A percentile compares a stretch with the other conserved stretches of the same genome.
These are phyloP conservation scores for Pichia cephalocereana DNA, from an alignment of 805 yeast genomes.

Conservation along the genomic window DNA sequence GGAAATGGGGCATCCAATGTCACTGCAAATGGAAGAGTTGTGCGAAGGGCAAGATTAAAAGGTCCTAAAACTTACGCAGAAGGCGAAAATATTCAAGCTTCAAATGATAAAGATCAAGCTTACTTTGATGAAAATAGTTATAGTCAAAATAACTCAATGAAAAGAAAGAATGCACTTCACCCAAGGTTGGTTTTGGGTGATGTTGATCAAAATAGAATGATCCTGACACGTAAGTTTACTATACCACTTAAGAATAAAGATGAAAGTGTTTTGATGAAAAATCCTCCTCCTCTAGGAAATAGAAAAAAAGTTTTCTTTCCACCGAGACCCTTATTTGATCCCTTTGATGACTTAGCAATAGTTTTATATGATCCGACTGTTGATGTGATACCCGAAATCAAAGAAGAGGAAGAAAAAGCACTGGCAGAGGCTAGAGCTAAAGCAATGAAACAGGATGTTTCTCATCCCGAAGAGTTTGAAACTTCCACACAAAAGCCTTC, in stretches of 20 bases:
- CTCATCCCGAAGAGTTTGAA: slow-evolving; percentile 2
- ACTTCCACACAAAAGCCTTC: slow-evolving; percentile 6
- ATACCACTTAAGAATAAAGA: slow-evolving; percentile 44
- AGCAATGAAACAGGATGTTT: slow-evolving; percentile 5
- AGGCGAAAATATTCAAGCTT: slow-evolving; percentile 24
- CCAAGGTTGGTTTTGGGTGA: slow-evolving; percentile 42
- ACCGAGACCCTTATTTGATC: slow-evolving; percentile 95
- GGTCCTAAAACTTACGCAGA: slow-evolving; percentile 35
- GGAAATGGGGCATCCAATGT: slow-evolving; percentile 1
- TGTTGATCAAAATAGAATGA: slow-evolving; percentile 30
- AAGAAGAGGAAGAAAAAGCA: slow-evolving; percentile 23
- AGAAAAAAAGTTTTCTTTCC: slow-evolving; percentile 57
- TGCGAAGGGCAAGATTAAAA: slow-evolving; percentile 22
- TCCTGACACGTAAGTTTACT: slow-evolving; percentile 40
- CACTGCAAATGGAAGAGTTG: slow-evolving; percentile 1
- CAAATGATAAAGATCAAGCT: slow-evolving; percentile 10
- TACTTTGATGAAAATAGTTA: slow-evolving; percentile 11
- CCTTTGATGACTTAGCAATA: slow-evolving; percentile 85
- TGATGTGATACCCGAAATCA: slow-evolving; percentile 39
- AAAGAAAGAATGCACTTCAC: slow-evolving; percentile 50
- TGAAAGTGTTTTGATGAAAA: slow-evolving; percentile 30
- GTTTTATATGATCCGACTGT: slow-evolving; percentile 93
- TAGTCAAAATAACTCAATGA: slow-evolving; percentile 18
- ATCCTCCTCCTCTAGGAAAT: slow-evolving; percentile 84
- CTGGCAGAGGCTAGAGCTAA: slow-evolving; percentile 15